Evolutionary conservation across 148 eudicot species (phyloP), one percentile per base, ranked within the genome.

Genomic region (Fallopia convolvulus): DNA sequence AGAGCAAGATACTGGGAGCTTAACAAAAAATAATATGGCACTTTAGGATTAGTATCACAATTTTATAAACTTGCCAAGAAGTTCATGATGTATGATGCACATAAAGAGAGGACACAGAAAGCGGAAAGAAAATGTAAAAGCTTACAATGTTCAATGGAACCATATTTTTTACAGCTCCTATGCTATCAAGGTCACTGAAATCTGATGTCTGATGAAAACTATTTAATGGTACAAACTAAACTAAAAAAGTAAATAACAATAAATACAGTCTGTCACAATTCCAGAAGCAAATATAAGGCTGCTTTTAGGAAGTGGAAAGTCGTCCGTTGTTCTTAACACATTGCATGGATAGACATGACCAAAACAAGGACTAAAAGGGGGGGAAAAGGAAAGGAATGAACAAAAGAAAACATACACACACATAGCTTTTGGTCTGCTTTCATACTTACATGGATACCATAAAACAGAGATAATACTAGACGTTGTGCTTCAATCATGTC

Each of bases 401-500:
- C 42, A 40, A 56, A n/a, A 56, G 1, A 55, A 36, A 75, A 55
- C 5, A 14, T n/a, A 13, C 46, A 0, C 8, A 8, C 14, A 18
- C 60, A 42, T 55, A 13, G 52, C n/a, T 42, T 66, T 50, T 66
- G 52, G 53, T 56, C 39, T 76, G 47, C 70, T 70, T 8, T 23
- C 58, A 23, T 40, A 75, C 97, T 96, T 85, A 96, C 99, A 87
- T 91, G 86, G 85, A 96, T 84, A 80, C 93, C 86, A 79, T 96
- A 96, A 77, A 96, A 96, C 74, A 96, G 83, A 18, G 98, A 93
- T 40, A 96, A 83, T 56, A 96, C 94, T 77, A 96, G 82, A 74
- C 93, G 97, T 75, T 96, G 98, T 70, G 99, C 99, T 88, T 96
- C 97, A 81, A 96, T 91, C 77, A 80, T 76, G 81, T 96, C 98